A percentile compares a stretch with the other conserved stretches of the same genome.
phyloP scores from a whole-genome alignment of 805 yeast genomes.

The Pichia californica region DNA sequence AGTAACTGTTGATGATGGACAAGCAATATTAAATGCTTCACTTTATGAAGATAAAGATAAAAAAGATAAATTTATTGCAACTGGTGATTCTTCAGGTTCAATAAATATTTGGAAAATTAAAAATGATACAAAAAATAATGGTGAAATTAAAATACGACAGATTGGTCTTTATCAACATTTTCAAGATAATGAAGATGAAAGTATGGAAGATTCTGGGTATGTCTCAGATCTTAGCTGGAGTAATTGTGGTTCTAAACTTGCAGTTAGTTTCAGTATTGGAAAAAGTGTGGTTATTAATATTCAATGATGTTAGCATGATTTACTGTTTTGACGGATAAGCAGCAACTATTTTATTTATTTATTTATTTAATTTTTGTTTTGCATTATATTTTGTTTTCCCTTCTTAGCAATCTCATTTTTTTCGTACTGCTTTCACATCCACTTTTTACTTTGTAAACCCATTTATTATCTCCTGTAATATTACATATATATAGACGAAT shows the following conservation, averaged over 20 bases:
- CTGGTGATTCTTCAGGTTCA: conserved; percentile 62
- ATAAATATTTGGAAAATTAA: conserved; percentile 46
- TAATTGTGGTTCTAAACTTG: conserved; percentile 18
- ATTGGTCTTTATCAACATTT: conserved; percentile 22
- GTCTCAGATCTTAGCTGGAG: conserved; percentile 24
- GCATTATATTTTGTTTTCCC: too few relatives aligned
- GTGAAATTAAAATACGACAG: conserved; percentile 9
- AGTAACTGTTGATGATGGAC: conserved; percentile 37
- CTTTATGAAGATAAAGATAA: conserved; percentile 38
- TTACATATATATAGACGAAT: too few relatives aligned
- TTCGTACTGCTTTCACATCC: too few relatives aligned
- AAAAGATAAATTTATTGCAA: conserved; percentile 41
- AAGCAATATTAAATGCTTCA: conserved; percentile 48
- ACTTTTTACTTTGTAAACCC: too few relatives aligned
- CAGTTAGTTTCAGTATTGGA: conserved; percentile 22
- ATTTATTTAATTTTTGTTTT: background rate
- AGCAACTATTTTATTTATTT: background rate
- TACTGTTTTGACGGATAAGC: too few relatives aligned
- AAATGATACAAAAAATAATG: conserved; percentile 3
- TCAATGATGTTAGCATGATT: background rate
- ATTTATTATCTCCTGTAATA: too few relatives aligned
- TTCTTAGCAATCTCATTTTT: too few relatives aligned
- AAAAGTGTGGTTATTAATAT: conserved; percentile 23
- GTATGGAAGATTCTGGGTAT: conserved; percentile 4
- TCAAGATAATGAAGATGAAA: conserved; percentile 6